Conservation (phyloP, 148 eudicot species). For the Agrostemma githago region DNA sequence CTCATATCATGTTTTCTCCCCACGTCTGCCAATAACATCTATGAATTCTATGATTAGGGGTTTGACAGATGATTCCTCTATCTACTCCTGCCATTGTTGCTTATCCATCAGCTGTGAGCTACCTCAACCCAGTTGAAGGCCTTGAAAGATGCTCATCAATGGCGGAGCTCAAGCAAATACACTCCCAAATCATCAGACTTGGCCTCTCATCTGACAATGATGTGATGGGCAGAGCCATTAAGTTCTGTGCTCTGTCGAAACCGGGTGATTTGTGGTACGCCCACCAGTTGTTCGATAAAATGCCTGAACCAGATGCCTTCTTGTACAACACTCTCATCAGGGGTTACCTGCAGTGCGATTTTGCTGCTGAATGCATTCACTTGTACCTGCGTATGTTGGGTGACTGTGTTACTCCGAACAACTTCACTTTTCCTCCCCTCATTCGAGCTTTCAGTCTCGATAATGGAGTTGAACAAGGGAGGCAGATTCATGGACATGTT, state of each 20-base stretch:
- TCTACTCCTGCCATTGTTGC: conserved; percentile 10
- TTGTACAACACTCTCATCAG: conserved; percentile 58
- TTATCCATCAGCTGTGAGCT: conserved; percentile 6
- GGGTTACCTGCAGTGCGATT: conserved; percentile 40
- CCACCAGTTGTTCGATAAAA: conserved; percentile 39
- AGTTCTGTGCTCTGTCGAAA: conserved; percentile 49
- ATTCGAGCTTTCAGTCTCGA: conserved; percentile 49
- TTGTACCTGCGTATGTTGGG: conserved; percentile 50
- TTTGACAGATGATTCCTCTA: conserved; percentile 6
- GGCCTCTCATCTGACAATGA: conserved; percentile 59
- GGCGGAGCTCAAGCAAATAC: conserved; percentile 60
- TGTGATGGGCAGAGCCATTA: conserved; percentile 57
- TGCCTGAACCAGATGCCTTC: conserved; percentile 74
- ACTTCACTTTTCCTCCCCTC: conserved; percentile 58
- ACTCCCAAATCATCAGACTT: conserved; percentile 57
- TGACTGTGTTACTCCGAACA: conserved; percentile 47
- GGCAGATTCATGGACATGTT: conserved; percentile 63
- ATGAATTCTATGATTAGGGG: background rate
- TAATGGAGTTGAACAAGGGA: conserved; percentile 41
- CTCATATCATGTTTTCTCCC: background rate
- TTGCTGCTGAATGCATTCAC: conserved; percentile 32
- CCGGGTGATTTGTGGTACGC: conserved; percentile 56
- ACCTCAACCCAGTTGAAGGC: conserved; percentile 24
- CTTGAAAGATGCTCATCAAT: conserved; percentile 54
- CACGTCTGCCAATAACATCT: background rate